Evolutionary conservation across 2,329 filamentous ascomycete genomes (phyloP), one percentile per base, ranked within the genome.

Genomic region (Aspergillus oerlinghausenensis): DNA sequence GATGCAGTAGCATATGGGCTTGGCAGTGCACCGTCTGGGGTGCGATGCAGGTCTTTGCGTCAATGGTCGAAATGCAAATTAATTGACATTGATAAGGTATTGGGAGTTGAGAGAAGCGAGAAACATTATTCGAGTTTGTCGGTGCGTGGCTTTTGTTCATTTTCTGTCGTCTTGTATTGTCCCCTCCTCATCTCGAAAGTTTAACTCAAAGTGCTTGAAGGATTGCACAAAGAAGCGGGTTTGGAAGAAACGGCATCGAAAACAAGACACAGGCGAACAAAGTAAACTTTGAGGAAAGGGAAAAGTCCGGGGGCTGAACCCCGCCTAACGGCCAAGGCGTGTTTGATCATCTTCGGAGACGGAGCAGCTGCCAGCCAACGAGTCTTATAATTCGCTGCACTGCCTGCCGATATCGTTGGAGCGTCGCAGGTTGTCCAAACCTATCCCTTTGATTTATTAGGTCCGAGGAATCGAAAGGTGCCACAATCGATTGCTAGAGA

Each of bases 1-100:
- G 58, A 58, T 56, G 55, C 55, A 59, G 58, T 23, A 52, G 21
- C 38, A 54, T 50, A 50, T 45, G 43, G 52, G 43, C 60, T 62
- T 62, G 60, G 60, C 55, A 58, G 50, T 52, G 51, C 56, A 60
- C 55, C 49, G 55, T 32, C 49, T 23, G 19, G 42, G 43, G 23
- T 23, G 11, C 10, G 43, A 14, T 53, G 51, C 54, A 60, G 54
- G 53, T 48, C 55, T 56, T 56, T 52, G 58, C 58, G 60, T 58
- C 58, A 58, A 57, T 49, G 49, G 32, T 47, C 23, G 21, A 6
- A 47, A 47, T n/a, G 43, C 7, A 25, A 47, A 47, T 47, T 47
- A 26, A 47, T 47, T 19, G 8, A 49, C 35, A 45, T 49, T 52
- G 54, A 52, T 49, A 55, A 51, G 48, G 47, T 23, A 38, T 51